Evolutionary conservation across 192 early-diverging fungal species (phyloP), one percentile per base, ranked within the genome.

Genomic region (Nowakowskiella sp.): DNA sequence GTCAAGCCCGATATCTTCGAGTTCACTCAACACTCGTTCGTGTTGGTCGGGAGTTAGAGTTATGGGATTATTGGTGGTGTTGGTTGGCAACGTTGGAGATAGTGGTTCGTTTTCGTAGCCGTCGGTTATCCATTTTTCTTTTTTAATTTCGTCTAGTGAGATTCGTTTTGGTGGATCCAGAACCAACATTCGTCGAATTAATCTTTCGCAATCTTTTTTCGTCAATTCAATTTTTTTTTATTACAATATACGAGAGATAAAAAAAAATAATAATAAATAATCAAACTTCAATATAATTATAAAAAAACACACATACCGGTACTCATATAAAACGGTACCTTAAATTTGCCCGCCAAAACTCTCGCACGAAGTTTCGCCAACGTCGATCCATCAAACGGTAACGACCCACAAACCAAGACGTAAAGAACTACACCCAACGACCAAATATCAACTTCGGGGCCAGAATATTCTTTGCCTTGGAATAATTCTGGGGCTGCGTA

Each of bases 401-500:
- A 61, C 51, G 80, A 47, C 52, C 86, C 58, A 62, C 82, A 69
- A 6, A 88, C 82, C 68, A 95, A 80, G 31, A 90, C 85, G 60
- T 91, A 97, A 22, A 97, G 64, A 7, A 90, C 71, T 1, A 97
- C 86, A 6, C 94, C 94, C 25, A 95, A 66, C 32, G 89, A 93
- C 94, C 94, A 97, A 25, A 88, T 84, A 53, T 97, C 94, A 28
- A 97, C 83, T 53, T 97, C 94, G 3, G 94, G 91, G 2, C 94
- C 94, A 49, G 71, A 67, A 59, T 97, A 97, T 34, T 83, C 88
- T 49, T 87, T 84, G 23, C 88, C 92, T 49, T 88, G 72, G 45
- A 78, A 75, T 47, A 78, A 47, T 42, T 78, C 76, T 21, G 76
- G 76, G 3, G 76, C 76, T 47, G 76, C 72, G 59, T 81, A 81